Evolutionary conservation across 108 stramenopile genomes (phyloP).

Genomic region (Stephanodiscus minutulus): DNA sequence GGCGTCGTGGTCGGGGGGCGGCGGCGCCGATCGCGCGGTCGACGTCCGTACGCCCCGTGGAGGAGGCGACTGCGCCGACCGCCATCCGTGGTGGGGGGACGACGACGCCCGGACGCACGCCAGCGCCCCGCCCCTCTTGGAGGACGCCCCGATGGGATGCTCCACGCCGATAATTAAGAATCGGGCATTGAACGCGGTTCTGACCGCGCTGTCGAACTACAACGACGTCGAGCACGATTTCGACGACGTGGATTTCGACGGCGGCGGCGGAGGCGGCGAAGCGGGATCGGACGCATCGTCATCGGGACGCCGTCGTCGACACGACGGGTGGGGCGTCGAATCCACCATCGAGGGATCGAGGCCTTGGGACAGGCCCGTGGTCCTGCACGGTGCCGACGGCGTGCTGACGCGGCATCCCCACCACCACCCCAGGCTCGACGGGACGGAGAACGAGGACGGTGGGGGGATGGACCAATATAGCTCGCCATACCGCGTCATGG

Average conservation of each 20-base stretch:
- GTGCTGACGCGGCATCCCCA: conserved; percentile 47
- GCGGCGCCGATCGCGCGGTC: no score
- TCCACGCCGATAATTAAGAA: conserved; percentile 14
- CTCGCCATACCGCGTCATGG: conserved; percentile 52
- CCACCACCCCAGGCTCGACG: conserved; percentile 9
- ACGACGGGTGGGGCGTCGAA: conserved; percentile 45
- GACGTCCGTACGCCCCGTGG: no score
- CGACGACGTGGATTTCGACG: conserved; percentile 1
- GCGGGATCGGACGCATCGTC: no score
- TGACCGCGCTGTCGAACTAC: conserved; percentile 82
- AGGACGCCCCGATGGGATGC: conserved; percentile 1
- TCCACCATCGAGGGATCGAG: conserved; percentile 40
- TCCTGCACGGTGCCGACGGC: conserved; percentile 73
- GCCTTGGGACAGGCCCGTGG: conserved; percentile 61
- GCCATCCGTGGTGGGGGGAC: no score
- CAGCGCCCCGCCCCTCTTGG: conserved; percentile 25
- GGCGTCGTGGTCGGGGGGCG: no score
- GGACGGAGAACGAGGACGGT: conserved; percentile 10
- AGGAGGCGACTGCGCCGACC: neutral
- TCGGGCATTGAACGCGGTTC: conserved; percentile 48
- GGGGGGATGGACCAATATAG: conserved; percentile 24
- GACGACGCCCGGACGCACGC: conserved; percentile 9
- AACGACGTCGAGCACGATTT: conserved; percentile 53
- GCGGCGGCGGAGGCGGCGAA: neutral
- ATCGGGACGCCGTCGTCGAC: conserved; percentile 15